phyloP scores from a whole-genome alignment of 2,329 filamentous ascomycete species.

The Scytalidium lignicola region DNA sequence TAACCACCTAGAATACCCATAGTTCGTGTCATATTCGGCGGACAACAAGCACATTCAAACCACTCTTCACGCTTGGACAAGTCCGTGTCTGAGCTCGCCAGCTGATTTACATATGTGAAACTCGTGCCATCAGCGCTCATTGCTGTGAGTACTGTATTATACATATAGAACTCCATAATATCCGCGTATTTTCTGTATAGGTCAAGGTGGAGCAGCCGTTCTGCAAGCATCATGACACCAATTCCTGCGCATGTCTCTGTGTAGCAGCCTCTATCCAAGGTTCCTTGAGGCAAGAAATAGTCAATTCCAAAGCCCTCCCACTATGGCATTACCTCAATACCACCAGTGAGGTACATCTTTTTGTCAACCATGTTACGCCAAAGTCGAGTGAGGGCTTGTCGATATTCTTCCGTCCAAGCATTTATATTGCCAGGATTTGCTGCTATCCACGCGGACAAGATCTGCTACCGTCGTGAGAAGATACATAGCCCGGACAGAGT shows the following conservation, averaged over 20 bases:
- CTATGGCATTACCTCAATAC: conserved; percentile 48
- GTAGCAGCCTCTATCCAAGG: conserved; percentile 55
- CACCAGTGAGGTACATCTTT: conserved; percentile 56
- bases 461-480: conserved; percentile 51
- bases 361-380: conserved; percentile 54
- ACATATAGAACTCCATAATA: conserved; percentile 56
- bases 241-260: conserved; percentile 54
- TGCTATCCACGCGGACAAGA: conserved; percentile 34
- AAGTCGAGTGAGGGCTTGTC: conserved; percentile 35
- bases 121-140: conserved; percentile 50
- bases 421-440: neutral
- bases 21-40: conserved; percentile 49
- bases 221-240: conserved; percentile 51
- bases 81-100: conserved; percentile 47
- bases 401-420: neutral
- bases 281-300: conserved; percentile 50
- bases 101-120: conserved; percentile 59
- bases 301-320: conserved; percentile 53
- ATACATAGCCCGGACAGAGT: conserved; percentile 53
- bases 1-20: conserved; percentile 51
- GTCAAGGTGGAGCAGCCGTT: conserved; percentile 43
- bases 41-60: conserved; percentile 55
- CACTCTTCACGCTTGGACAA: conserved; percentile 47
- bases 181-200: conserved; percentile 49
- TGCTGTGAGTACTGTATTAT: conserved; percentile 54